Conservation (phyloP, 2,329 filamentous ascomycete species). For the Mycosphaerella arachidis region DNA sequence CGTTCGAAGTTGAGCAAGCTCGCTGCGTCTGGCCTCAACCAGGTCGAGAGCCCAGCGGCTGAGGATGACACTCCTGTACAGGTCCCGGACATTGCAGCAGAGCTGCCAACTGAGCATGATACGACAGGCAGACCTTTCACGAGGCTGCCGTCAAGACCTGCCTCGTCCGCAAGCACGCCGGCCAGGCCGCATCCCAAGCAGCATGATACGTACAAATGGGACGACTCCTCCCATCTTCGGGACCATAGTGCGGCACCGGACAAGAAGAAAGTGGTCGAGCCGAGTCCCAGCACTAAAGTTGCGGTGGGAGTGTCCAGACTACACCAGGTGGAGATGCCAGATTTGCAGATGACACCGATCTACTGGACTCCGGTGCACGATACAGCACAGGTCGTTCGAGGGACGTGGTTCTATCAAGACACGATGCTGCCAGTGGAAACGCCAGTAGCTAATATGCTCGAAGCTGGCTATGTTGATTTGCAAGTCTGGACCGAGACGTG, state of each 20-base stretch:
- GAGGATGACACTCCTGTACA: conserved; percentile 10
- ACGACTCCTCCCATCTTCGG: conserved; percentile 35
- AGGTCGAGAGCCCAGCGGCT: conserved; percentile 20
- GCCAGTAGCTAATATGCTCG: conserved; percentile 81
- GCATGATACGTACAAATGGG: conserved; percentile 49
- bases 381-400: conserved; percentile 72
- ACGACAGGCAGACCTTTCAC: conserved; percentile 50
- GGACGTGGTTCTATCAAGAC: conserved; percentile 97
- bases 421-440: conserved; percentile 88
- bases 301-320: conserved; percentile 86
- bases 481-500: conserved; percentile 81
- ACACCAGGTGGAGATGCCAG: conserved; percentile 80
- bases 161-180: conserved; percentile 26
- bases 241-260: conserved; percentile 27
- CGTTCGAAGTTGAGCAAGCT: conserved; percentile 13
- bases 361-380: conserved; percentile 97
- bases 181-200: conserved; percentile 26
- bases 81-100: conserved; percentile 8
- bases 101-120: conserved; percentile 18
- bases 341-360: conserved; percentile 82
- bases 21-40: conserved; percentile 23
- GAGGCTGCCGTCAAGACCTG: conserved; percentile 44
- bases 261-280: conserved; percentile 25
- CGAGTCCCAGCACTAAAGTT: conserved; percentile 53
- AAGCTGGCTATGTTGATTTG: conserved; percentile 82